Conservation (phyloP, 768 basidiomycete genomes). For the Daedaleopsis nitida region DNA sequence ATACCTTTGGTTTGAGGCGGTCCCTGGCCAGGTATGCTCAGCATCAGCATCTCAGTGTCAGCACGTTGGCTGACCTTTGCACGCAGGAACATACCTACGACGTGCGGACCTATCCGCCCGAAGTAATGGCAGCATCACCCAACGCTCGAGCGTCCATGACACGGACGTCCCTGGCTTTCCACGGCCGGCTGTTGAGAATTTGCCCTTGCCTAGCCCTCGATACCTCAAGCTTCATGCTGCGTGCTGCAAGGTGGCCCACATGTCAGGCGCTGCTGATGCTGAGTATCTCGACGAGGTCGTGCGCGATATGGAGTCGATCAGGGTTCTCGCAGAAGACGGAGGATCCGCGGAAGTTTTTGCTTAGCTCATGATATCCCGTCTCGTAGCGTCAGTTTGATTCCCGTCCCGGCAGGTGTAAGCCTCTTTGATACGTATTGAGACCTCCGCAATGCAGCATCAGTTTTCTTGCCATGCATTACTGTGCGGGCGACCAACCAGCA, state of each 20-base stretch:
- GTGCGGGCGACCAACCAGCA: too few species aligned
- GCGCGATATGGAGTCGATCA: neutral
- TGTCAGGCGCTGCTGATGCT: conserved; percentile 2
- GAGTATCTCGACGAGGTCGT: neutral
- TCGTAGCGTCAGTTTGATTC: neutral
- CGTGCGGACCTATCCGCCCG: neutral
- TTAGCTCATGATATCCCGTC: neutral
- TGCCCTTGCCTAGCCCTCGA: neutral
- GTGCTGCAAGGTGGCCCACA: neutral
- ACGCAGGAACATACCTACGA: neutral
- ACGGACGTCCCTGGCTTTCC: neutral
- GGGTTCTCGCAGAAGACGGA: neutral
- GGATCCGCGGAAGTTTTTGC: neutral
- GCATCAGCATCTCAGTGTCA: too few species aligned
- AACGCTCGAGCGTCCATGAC: neutral
- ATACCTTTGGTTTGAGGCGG: neutral
- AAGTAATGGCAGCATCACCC: too few species aligned
- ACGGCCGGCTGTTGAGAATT: neutral
- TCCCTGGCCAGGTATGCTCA: neutral
- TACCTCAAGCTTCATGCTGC: conserved; percentile 5
- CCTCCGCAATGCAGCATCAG: too few species aligned
- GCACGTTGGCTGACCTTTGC: neutral
- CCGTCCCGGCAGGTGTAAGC: neutral
- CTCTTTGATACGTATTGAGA: too few species aligned
- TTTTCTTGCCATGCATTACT: too few species aligned